phyloP scores from a whole-genome alignment of 2,329 filamentous ascomycete genomes.

The Pseudogymnoascus sp. region DNA sequence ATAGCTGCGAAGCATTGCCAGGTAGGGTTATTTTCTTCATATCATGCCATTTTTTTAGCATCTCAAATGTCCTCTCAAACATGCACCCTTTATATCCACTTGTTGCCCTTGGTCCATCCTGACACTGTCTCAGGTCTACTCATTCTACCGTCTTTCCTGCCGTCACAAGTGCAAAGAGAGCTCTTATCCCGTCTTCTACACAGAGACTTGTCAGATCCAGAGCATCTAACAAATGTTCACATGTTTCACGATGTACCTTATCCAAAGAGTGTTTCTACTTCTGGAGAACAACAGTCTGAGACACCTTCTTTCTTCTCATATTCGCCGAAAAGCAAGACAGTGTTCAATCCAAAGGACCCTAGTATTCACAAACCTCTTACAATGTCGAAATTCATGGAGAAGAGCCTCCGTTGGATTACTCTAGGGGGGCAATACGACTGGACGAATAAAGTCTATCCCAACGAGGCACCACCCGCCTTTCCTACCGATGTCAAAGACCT shows the following conservation, averaged over 20 bases:
- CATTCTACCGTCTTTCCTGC: constrained; percentile 67
- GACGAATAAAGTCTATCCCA: constrained; percentile 77
- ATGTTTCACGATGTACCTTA: constrained; percentile 70
- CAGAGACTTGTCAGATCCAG: constrained; percentile 62
- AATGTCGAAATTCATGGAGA: constrained; percentile 62
- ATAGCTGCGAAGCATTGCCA: constrained; percentile 59
- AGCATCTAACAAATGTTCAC: constrained; percentile 85
- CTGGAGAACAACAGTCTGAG: background rate
- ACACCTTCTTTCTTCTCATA: constrained; percentile 48
- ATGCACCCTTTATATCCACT: background rate
- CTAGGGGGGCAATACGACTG: constrained; percentile 95
- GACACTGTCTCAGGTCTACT: constrained; percentile 55
- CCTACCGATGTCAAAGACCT: constrained; percentile 64
- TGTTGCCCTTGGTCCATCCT: constrained; percentile 16
- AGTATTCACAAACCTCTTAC: constrained; percentile 66
- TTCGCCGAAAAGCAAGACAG: constrained; percentile 42
- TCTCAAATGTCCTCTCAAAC: constrained; percentile 1
- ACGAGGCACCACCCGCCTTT: constrained; percentile 59
- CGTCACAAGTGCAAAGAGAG: constrained; percentile 57
- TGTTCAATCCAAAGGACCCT: constrained; percentile 61
- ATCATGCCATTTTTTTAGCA: background rate
- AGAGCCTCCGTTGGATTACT: constrained; percentile 86
- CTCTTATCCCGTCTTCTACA: constrained; percentile 71
- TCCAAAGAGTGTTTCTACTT: constrained; percentile 26
- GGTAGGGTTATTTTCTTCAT: constrained; percentile 41